phyloP scores from a whole-genome alignment of 2,329 filamentous ascomycete genomes.

The Setomelanomma holmii region DNA sequence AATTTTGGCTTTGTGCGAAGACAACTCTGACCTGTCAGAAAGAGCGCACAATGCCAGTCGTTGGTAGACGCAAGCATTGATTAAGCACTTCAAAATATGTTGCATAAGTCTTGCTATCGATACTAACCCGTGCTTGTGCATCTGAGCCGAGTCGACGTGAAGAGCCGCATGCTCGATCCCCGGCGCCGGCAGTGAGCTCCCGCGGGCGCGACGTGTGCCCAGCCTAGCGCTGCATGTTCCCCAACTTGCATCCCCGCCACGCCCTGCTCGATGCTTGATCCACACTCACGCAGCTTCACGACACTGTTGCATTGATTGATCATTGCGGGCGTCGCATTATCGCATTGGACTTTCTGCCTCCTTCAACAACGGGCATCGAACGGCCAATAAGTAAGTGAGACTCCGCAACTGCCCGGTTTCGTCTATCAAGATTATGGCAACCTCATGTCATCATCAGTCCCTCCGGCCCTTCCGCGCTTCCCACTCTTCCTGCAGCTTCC shows the following conservation, averaged over 20 bases:
- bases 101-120: no score
- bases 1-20: no score
- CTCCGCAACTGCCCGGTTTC: slow-evolving; percentile 28
- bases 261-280: slow-evolving; percentile 7
- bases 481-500: slow-evolving; percentile 7
- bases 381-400: slow-evolving; percentile 25
- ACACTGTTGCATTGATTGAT: background rate
- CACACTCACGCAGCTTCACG: background rate
- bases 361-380: background rate
- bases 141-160: slow-evolving; percentile 6
- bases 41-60: no score
- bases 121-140: background rate
- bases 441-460: slow-evolving; percentile 28
- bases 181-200: background rate
- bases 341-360: background rate
- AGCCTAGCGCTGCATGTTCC: slow-evolving; percentile 13
- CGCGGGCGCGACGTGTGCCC: slow-evolving; percentile 9
- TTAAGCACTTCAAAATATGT: no score
- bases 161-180: slow-evolving; percentile 11
- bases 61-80: no score
- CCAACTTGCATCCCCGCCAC: slow-evolving; percentile 11
- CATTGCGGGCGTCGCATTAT: background rate
- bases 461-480: slow-evolving; percentile 30
- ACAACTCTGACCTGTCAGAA: no score
- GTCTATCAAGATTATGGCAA: slow-evolving; percentile 10